Base-by-base conservation (phyloP, 768 basidiomycete genomes). In the Kwoniella mangroviensis region DNA sequence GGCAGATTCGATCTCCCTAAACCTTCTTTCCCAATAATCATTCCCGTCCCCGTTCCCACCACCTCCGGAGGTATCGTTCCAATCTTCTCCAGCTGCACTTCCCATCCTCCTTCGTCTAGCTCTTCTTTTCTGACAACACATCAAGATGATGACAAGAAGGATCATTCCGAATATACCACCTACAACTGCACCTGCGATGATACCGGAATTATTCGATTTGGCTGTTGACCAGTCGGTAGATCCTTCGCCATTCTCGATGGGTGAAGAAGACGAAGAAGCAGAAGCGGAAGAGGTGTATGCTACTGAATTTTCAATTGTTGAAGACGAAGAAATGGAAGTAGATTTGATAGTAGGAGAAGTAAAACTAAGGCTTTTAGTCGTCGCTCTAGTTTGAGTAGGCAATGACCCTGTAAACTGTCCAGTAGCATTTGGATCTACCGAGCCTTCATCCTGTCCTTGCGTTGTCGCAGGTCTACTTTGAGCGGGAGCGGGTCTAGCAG, bases 21-120 rank as follows among this genome's bases (percentile, higher is more conserved):
- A 76, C 28, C 71, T 66, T 54, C 63, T 72, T 54, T 74, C 75
- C 75, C 75, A 76, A 52, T 67, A 76, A 73, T 73, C 74, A 17
- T 70, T 58, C 15, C 67, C 51, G 5, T 42, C 42, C 22, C 15
- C 43, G 17, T n/a, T 24, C 45, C 49, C n/a, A 28, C 43, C 43
- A 19, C 26, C 28, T 28, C 51, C 17, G 34, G 15, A n/a, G 42
- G 53, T 49, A 7, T 60, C 49, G 11, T 72, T 53, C 15, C 21
- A 24, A 40, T 69, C 41, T 34, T 45, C 24, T 10, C 34, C 54
- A n/a, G 53, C 51, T 61, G 17, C 28, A 43, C 53, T 26, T 17
- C 41, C 63, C 10, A 54, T 54, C 60, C 65, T 55, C 51, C 72
- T 43, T 43, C 72, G 43, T 49, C 65, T 43, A 24, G 21, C 24